Evolutionary conservation across 805 yeast genomes (phyloP), one percentile per base, ranked within the genome.

Genomic region (Hermanozyma aechmeae): DNA sequence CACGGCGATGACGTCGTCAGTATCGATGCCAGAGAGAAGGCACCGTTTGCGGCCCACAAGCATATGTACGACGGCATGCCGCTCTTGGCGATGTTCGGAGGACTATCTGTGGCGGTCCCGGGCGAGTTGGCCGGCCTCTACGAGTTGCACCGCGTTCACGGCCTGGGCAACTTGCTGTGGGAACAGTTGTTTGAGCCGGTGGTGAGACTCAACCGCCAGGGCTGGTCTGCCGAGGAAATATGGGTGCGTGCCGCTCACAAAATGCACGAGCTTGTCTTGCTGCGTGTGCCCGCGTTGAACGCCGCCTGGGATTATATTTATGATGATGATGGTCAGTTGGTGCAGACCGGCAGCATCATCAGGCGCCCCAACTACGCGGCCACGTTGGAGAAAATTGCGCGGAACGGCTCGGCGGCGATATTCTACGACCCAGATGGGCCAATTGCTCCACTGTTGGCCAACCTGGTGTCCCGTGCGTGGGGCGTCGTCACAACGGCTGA

Each of bases 61-160:
- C 62, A 76, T 39, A 85, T 87, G 95, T 86, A 59, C 38, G 54
- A 49, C 7, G 49, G 57, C 16, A 58, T 61, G 11, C 72, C 71
- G 8, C 32, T 53, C 18, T 51, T 68, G 10, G 68, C 93, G 0
- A 70, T 71, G 39, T 56, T 76, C 13, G 96, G 96, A 3, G 98
- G 96, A 0, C 57, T 85, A n/a, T 84, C 96, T 0, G 74, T 77
- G 7, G 97, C 75, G 2, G 73, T 81, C 13, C 98, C 98, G 0
- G 98, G 98, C 8, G 97, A 89, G 50, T 44, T 89, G 27, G 76
- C 76, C 34, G 98, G 96, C 0, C 58, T 86, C n/a, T 73, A 79
- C 43, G 69, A 64, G 24, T 57, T 89, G 23, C 73, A 56, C 51
- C 40, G 53, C 17, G 38, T 51, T 10, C 89, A 77, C 44, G 86